Conservation (phyloP, 257 asterid genomes). For the Parsonsia alboflavescens region DNA sequence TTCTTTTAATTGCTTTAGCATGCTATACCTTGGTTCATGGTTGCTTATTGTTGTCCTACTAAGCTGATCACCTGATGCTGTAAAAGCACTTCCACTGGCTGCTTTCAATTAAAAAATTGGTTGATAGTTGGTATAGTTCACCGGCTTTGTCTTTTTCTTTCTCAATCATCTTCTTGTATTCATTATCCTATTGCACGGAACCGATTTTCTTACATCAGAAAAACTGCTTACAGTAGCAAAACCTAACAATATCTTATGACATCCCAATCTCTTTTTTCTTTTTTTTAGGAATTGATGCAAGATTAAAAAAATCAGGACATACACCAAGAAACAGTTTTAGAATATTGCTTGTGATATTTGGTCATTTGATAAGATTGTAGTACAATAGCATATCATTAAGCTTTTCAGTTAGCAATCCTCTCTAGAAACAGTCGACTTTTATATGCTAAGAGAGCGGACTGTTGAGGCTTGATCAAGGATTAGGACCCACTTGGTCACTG, state of each 20-base stretch:
- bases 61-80: background rate
- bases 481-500: background rate
- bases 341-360: too few species aligned
- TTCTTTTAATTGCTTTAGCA: background rate
- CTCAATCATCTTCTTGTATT: background rate
- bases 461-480: background rate
- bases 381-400: background rate
- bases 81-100: background rate
- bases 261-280: background rate
- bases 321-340: background rate
- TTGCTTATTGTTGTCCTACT: conserved; percentile 2
- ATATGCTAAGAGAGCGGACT: background rate
- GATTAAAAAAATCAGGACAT: background rate
- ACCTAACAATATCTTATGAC: conserved; percentile 4
- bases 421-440: background rate
- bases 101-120: background rate
- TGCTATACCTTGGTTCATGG: background rate
- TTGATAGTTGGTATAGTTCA: background rate
- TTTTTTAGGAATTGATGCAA: background rate
- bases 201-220: background rate
- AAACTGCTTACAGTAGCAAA: background rate
- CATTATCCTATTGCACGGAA: background rate
- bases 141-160: background rate
- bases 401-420: background rate
- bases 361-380: background rate